Percentiles rank a stretch among this genome's conserved stretches.
phyloP scores from a whole-genome alignment of 208 protist species.

The Trypanosoma melophagium region DNA sequence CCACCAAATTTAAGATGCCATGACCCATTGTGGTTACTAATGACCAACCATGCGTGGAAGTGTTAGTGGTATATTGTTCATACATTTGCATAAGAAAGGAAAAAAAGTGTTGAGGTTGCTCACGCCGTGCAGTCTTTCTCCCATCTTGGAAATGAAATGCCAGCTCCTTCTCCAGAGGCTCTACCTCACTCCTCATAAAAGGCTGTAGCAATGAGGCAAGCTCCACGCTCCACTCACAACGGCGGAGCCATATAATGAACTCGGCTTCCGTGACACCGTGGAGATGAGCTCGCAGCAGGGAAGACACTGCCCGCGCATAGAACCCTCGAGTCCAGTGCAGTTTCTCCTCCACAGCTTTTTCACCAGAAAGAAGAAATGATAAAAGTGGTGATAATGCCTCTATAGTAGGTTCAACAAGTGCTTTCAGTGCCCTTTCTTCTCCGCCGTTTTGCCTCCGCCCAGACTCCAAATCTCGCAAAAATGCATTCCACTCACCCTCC shows the following conservation, averaged over 20 bases:
- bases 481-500: constrained; percentile 21
- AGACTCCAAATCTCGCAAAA: constrained; percentile 3
- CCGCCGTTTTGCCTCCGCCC: background rate
- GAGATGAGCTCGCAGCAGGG: constrained; percentile 7
- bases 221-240: constrained; percentile 14
- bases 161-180: constrained; percentile 58
- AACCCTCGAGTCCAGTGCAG: background rate
- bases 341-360: background rate
- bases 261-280: background rate
- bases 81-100: constrained; percentile 52
- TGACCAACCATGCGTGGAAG: constrained; percentile 11
- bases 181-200: constrained; percentile 32
- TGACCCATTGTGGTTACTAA: background rate
- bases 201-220: constrained; percentile 34
- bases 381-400: constrained; percentile 18
- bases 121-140: constrained; percentile 37
- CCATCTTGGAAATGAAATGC: constrained; percentile 65
- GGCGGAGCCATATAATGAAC: constrained; percentile 10
- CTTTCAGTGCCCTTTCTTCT: background rate
- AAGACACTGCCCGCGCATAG: constrained; percentile 23
- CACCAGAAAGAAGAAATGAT: constrained; percentile 8
- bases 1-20: constrained; percentile 3
- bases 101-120: constrained; percentile 79
- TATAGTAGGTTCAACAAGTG: background rate
- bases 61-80: constrained; percentile 24